A percentile compares a stretch with the other conserved stretches of the same genome.
phyloP scores from a whole-genome alignment of 1,284 basidiomycete genomes.

The Ganoderma multipileum region DNA sequence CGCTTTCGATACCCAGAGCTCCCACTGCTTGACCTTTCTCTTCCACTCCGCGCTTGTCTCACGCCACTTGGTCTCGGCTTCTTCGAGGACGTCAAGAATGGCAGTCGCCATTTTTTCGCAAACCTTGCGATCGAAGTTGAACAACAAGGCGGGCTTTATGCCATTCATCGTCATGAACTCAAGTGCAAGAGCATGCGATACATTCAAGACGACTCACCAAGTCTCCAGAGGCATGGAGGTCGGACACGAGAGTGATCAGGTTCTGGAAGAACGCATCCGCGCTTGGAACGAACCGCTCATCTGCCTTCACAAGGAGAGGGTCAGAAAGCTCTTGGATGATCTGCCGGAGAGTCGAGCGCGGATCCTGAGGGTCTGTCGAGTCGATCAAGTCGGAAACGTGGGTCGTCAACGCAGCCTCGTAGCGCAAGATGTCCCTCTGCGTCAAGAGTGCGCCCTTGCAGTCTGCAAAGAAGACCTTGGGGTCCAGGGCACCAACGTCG shows the following conservation, averaged over 20 bases:
- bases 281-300: constrained; percentile 43
- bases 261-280: constrained; percentile 44
- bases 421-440: constrained; percentile 65
- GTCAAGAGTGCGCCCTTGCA: constrained; percentile 45
- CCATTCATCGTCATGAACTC: background rate
- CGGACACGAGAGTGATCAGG: constrained; percentile 58
- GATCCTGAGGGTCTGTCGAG: constrained; percentile 45
- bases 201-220: constrained; percentile 49
- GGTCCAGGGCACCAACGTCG: constrained; percentile 49
- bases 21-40: constrained; percentile 56
- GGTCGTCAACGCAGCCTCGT: constrained; percentile 60
- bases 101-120: constrained; percentile 61
- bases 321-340: constrained; percentile 54
- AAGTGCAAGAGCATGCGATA: too few species aligned
- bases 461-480: constrained; percentile 51
- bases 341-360: constrained; percentile 43
- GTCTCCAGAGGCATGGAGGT: constrained; percentile 56
- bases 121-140: constrained; percentile 65
- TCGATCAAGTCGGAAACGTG: constrained; percentile 49
- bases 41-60: constrained; percentile 54
- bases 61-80: constrained; percentile 59
- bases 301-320: constrained; percentile 35
- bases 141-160: constrained; percentile 63
- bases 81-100: constrained; percentile 46
- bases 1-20: constrained; percentile 52